Base-by-base conservation (phyloP, 208 protist species). In the Histomonas meleagridis region DNA sequence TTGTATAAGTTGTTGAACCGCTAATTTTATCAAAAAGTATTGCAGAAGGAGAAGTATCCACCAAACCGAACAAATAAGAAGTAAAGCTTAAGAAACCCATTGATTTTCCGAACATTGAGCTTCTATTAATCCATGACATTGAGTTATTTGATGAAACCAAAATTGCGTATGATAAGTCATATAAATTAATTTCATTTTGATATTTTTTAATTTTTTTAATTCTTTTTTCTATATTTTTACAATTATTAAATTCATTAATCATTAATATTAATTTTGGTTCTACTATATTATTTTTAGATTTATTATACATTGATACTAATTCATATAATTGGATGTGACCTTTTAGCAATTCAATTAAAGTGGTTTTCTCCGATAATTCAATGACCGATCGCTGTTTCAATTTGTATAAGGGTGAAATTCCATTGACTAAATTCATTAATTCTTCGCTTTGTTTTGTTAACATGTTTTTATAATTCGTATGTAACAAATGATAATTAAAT, bases 101-200 rank as follows among this genome's bases (percentile, higher is more conserved):
- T 55, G 76, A 38, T 38, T 43, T 23, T 35, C 46, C 40, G 26
- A 86, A 86, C 46, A 57, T 86, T 51, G 76, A 46, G n/a, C 26
- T 55, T 86, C 32, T 86, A 16, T 86, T 46, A 4, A 86, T 43
- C 18, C 32, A 86, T 18, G 35, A 32, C 1, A 23, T 55, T 38
- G 76, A 40, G 18, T 86, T 86, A 57, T 46, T 86, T n/a, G 76
- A 86, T 55, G 76, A 57, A 5, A 86, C 32, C 2, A 86, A 86
- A 55, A 86, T 32, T 0, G 46, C 76, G 7, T 49, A 21, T 28
- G 18, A 5, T 10, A 86, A 16, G 18, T 43, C 55, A 16, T 55
- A 32, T 18, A 10, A 38, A 38, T 46, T 28, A 35, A 32, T 46
- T 2, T 26, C 40, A 12, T 55, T n/a, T n/a, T 18, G 51, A 14